Base-by-base conservation (phyloP, 306 rosid genomes). In the Medicago arabica region DNA sequence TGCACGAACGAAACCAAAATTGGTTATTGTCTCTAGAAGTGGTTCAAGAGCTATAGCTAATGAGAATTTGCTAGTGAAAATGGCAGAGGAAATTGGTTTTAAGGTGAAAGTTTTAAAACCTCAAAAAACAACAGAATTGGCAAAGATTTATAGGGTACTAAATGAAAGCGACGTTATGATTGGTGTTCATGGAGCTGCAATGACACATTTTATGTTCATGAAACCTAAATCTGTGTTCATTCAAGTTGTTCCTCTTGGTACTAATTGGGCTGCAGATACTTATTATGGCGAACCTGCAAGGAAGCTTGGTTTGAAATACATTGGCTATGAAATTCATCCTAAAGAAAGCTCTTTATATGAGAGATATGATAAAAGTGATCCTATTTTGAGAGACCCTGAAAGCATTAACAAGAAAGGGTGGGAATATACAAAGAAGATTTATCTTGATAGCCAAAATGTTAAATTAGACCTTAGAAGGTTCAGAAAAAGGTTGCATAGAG, bases 121-220 rank as follows among this genome's bases (percentile, higher is more conserved):
- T 0, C 78, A 60, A 8, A 82, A 66, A 40, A 86, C 91, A 16
- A 78, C 98, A 38, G 99, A 96, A 83, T 25, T 96, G 71, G 98
- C 99, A 13, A 92, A 86, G 86, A 85, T 90, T 46, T 96, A 96
- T 60, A 69, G 88, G 31, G 83, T 57, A 17, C 88, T 96, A 0
- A 92, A 92, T 82, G 82, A 74, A 36, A 92, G 97, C 75, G 96
- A 96, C 83, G 93, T 84, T 6, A 87, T 96, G 98, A 60, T 96
- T 63, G 99, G 99, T 6, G 98, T 90, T 10, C 99, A 96, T 80
- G 99, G 99, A 7, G 99, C 99, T 7, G 99, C 99, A 15, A 88
- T 96, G 99, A 96, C 99, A 2, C 99, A 96, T 74, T 90, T 86
- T 46, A 28, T 96, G 39, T 96, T 96, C 76, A 58, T 96, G 92